Base-by-base conservation (phyloP, 805 yeast species). In the Hanseniaspora pseudoguilliermondii region DNA sequence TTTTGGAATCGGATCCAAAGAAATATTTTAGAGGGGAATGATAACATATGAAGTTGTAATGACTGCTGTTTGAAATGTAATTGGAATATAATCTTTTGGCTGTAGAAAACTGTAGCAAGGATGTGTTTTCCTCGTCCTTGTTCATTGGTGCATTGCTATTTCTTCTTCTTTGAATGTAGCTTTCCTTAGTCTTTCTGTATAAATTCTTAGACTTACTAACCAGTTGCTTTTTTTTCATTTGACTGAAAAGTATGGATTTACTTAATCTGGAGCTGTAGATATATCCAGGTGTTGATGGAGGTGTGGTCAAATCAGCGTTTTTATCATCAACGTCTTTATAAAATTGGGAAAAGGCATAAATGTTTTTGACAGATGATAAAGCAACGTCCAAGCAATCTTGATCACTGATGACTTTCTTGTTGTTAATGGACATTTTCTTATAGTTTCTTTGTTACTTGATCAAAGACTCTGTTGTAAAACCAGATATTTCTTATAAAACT, bases 141-240 rank as follows among this genome's bases (percentile, higher is more conserved):
- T 11, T n/a, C 11, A 20, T 13, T 3, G 47, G 9, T 4, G 35
- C 27, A 18, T 42, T 29, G n/a, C 54, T 49, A 16, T 11, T 29
- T 13, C 18, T 50, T 42, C 41, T 50, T 21, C 29, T 50, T 1
- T 50, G 54, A 6, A 41, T 50, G 25, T 50, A 50, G 9, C n/a
- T 50, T 35, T 50, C 54, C 13, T 50, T 50, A 4, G 54, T 50
- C 27, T 43, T 50, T 43, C 36, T 50, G 39, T 50, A 50, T 34
- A 50, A n/a, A 10, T 20, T 41, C 18, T 41, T 50, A n/a, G 54
- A 50, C 15, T 50, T 50, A 25, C 29, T 41, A 5, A 50, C 54
- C 5, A 50, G 13, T 25, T 50, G 54, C 11, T 18, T 50, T 41
- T 50, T 50, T 42, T 50, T 50, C 41, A 50, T 43, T 35, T 50